Evolutionary conservation across 345 rosid genomes (phyloP).

Genomic region (Trapa bicornis): DNA sequence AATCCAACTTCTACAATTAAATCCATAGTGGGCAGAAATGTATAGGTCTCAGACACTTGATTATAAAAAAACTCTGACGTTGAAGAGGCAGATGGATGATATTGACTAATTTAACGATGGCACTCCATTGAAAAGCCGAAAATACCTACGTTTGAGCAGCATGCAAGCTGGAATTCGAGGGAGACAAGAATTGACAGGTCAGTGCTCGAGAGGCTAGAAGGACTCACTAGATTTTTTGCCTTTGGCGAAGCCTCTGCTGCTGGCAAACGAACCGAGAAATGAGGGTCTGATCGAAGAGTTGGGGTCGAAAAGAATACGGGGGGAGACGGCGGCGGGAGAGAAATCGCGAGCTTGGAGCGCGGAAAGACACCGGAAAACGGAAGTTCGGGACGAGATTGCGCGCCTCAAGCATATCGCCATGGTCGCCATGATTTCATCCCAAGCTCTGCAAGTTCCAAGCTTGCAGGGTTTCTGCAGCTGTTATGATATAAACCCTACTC

Average conservation of each 20-base stretch:
- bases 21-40: background rate
- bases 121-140: background rate
- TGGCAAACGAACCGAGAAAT: conserved; percentile 13
- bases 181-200: background rate
- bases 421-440: conserved; percentile 1
- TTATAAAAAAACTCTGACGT: background rate
- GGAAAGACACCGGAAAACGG: conserved; percentile 26
- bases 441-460: background rate
- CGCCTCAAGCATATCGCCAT: conserved; percentile 59
- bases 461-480: background rate
- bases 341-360: conserved; percentile 8
- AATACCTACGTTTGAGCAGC: background rate
- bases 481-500: no score
- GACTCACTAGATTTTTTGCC: conserved; percentile 55
- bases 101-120: background rate
- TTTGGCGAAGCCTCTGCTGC: conserved; percentile 67
- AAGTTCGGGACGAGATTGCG: conserved; percentile 19
- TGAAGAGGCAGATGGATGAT: background rate
- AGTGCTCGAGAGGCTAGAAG: background rate
- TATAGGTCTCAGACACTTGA: background rate
- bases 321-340: conserved; percentile 10
- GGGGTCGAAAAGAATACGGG: conserved; percentile 20
- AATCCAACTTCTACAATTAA: background rate
- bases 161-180: background rate
- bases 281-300: conserved; percentile 12